phyloP scores from a whole-genome alignment of 2,329 filamentous ascomycete genomes.

The Arthrobotrys megalospora region DNA sequence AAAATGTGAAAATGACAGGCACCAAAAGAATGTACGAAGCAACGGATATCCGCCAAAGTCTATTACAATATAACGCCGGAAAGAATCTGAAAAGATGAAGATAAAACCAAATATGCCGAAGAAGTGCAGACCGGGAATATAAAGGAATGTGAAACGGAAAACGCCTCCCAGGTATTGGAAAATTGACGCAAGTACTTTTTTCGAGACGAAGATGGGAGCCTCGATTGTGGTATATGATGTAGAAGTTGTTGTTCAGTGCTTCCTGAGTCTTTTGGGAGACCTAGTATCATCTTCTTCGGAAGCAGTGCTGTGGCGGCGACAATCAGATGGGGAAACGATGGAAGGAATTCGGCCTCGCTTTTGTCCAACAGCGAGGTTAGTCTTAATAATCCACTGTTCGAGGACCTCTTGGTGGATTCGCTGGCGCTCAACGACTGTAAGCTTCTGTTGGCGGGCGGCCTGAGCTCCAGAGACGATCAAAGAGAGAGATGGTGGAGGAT shows the following conservation, averaged over 20 bases:
- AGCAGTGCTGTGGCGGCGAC: constrained; percentile 52
- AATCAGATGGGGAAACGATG: constrained; percentile 38
- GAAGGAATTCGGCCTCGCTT: constrained; percentile 50
- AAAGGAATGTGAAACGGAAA: constrained; percentile 41
- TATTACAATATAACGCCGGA: constrained; percentile 61
- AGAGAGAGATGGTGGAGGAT: constrained; percentile 47
- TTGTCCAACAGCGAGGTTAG: constrained; percentile 54
- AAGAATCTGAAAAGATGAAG: constrained; percentile 4
- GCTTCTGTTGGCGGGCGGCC: constrained; percentile 25
- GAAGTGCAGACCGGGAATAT: constrained; percentile 17
- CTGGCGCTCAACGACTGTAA: constrained; percentile 43
- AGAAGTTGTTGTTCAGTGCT: constrained; percentile 35
- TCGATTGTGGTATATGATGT: constrained; percentile 45
- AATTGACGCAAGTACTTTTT: constrained; percentile 55
- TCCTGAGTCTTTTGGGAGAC: constrained; percentile 55
- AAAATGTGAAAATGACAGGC: constrained; percentile 19
- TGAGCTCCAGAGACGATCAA: constrained; percentile 36
- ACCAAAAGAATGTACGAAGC: constrained; percentile 61
- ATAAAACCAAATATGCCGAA: constrained; percentile 38
- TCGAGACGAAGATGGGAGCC: constrained; percentile 20
- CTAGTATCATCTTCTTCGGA: constrained; percentile 57
- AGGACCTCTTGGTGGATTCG: constrained; percentile 58
- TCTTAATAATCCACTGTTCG: constrained; percentile 59
- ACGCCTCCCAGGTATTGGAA: constrained; percentile 60
- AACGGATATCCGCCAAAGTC: constrained; percentile 58